Percentiles rank a stretch among this genome's conserved stretches.
Evolutionary conservation across 371 early-diverging fungal genomes (phyloP).

Genomic region (Blyttiomyces sp.): DNA sequence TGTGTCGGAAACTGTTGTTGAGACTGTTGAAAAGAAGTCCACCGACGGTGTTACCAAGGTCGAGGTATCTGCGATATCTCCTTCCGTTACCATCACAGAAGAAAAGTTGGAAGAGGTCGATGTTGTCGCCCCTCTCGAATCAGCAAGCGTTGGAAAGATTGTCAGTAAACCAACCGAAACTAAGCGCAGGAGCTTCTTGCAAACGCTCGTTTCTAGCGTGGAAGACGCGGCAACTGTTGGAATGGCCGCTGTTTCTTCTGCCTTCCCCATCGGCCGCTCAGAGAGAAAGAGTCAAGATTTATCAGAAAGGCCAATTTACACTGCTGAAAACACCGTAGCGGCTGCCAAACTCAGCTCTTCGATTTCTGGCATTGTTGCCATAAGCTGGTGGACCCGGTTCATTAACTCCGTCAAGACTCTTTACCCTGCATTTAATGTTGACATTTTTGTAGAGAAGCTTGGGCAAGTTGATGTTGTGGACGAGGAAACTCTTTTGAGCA

Average conservation of each 20-base stretch:
- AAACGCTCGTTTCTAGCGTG: conserved; percentile 1
- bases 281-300: too few species aligned
- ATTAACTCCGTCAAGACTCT: neutral
- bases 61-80: too few species aligned
- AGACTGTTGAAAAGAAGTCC: too few species aligned
- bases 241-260: neutral
- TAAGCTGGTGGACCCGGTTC: conserved; percentile 15
- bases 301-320: too few species aligned
- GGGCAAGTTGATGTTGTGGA: too few species aligned
- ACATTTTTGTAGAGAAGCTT: conserved; percentile 10
- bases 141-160: neutral
- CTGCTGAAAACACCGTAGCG: conserved; percentile 8
- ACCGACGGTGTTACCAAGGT: too few species aligned
- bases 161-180: neutral
- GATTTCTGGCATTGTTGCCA: neutral
- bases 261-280: too few species aligned
- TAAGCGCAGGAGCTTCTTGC: neutral
- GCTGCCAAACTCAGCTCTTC: neutral
- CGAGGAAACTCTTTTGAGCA: too few species aligned
- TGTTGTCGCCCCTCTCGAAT: too few species aligned
- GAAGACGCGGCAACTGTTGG: neutral
- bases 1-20: too few species aligned
- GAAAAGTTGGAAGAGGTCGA: too few species aligned
- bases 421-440: conserved; percentile 4
- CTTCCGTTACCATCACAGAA: too few species aligned